phyloP scores from a whole-genome alignment of 306 rosid species.

The Cicer bijugum region DNA sequence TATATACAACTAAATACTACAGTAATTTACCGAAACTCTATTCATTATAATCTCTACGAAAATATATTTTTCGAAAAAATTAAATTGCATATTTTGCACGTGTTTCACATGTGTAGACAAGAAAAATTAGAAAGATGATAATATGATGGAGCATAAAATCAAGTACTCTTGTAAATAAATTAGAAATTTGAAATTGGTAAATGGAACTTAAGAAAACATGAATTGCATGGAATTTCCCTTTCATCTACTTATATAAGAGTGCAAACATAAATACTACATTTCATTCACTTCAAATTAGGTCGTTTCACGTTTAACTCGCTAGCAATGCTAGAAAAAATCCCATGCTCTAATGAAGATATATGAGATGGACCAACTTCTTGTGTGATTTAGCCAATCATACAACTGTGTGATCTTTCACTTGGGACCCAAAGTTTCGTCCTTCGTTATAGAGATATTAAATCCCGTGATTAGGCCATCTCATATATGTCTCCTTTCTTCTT shows the following conservation, averaged over 20 bases:
- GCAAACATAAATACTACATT: conserved; percentile 20
- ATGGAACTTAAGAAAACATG: conserved; percentile 42
- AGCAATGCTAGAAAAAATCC: conserved; percentile 34
- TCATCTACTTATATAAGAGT: conserved; percentile 19
- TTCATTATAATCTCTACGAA: no score
- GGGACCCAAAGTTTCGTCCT: conserved; percentile 41
- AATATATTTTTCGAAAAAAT: not conserved
- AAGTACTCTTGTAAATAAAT: not conserved
- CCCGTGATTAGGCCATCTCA: conserved; percentile 31
- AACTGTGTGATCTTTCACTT: not conserved
- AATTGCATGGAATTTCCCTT: conserved; percentile 48
- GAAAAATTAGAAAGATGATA: conserved; percentile 15
- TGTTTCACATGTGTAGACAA: conserved; percentile 24
- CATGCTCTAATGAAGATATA: conserved; percentile 15
- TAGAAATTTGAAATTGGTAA: conserved; percentile 1
- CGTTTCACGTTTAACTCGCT: conserved; percentile 50
- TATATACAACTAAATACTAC: no score
- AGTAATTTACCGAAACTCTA: no score
- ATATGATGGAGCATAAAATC: not conserved
- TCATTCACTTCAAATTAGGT: conserved; percentile 48
- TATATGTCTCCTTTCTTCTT: conserved; percentile 13
- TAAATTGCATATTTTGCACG: conserved; percentile 7
- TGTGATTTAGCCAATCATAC: conserved; percentile 40
- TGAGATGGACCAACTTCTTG: conserved; percentile 8
- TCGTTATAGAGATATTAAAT: not conserved